Evolutionary conservation across 1,284 basidiomycete species (phyloP).

Genomic region (Ceratobasidium sp.): DNA sequence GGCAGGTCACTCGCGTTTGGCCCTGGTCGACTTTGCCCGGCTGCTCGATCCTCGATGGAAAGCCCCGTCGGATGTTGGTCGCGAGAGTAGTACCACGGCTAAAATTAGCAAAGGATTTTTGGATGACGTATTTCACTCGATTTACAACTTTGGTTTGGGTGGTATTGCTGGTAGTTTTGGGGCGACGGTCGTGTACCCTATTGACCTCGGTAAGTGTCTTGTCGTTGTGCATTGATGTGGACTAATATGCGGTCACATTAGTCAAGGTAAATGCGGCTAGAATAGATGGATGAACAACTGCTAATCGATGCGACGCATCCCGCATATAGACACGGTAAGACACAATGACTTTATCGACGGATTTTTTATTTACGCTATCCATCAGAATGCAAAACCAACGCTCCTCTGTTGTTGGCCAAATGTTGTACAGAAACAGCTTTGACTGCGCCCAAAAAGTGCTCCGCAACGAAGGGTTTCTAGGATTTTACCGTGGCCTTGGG

Average conservation of each 20-base stretch:
- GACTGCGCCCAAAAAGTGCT: slow-evolving; percentile 96
- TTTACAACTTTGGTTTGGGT: slow-evolving; percentile 89
- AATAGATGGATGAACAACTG: neutral
- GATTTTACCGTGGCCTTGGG: slow-evolving; percentile 95
- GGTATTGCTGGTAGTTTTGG: slow-evolving; percentile 93
- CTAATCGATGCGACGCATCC: neutral
- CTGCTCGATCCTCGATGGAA: slow-evolving; percentile 86
- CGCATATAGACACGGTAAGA: slow-evolving; percentile 66
- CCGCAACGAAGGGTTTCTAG: slow-evolving; percentile 90
- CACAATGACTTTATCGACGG: neutral
- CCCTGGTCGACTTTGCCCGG: slow-evolving; percentile 87
- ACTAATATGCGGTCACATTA: slow-evolving; percentile 45
- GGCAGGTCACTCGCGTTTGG: slow-evolving; percentile 66
- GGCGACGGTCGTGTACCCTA: slow-evolving; percentile 92
- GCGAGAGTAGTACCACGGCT: slow-evolving; percentile 41
- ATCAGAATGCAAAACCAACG: slow-evolving; percentile 94
- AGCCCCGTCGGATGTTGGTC: slow-evolving; percentile 62
- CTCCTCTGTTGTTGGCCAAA: slow-evolving; percentile 90
- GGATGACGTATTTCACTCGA: slow-evolving; percentile 63
- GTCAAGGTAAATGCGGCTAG: slow-evolving; percentile 64
- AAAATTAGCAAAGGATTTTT: slow-evolving; percentile 52
- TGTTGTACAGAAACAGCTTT: slow-evolving; percentile 91
- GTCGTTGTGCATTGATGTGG: slow-evolving; percentile 22
- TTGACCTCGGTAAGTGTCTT: slow-evolving; percentile 79
- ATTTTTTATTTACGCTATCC: neutral